phyloP scores from a whole-genome alignment of 345 rosid species.

The Hibiscus mutabilis region DNA sequence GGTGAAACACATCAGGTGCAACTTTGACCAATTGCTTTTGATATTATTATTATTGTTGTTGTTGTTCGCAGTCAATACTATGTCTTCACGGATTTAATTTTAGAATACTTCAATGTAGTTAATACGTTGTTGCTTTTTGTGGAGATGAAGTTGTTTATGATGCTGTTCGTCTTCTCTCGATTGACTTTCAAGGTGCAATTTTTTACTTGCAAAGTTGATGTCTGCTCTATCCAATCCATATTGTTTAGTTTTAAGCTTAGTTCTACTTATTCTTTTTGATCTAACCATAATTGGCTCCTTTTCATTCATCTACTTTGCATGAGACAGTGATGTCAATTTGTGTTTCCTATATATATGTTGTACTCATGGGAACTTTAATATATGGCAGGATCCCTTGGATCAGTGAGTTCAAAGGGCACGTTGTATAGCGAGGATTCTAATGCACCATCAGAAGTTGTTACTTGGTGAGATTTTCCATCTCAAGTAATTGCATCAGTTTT shows the following conservation, averaged over 20 bases:
- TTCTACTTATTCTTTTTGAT: neutral
- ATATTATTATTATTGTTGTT: neutral
- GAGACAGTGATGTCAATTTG: neutral
- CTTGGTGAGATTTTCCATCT: conserved; percentile 58
- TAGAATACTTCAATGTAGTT: neutral
- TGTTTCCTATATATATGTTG: neutral
- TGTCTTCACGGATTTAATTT: neutral
- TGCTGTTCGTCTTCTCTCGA: conserved; percentile 48
- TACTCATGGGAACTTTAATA: conserved; percentile 6
- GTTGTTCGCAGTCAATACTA: no score
- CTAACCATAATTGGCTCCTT: neutral
- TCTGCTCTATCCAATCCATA: neutral
- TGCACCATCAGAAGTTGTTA: conserved; percentile 37
- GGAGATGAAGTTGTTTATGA: neutral
- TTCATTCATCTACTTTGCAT: neutral
- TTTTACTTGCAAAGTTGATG: neutral
- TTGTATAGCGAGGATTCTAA: conserved; percentile 43
- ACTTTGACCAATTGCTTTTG: neutral
- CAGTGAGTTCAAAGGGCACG: conserved; percentile 63
- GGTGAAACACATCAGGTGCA: conserved; percentile 74
- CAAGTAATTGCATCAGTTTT: neutral
- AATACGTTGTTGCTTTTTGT: neutral
- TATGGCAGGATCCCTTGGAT: conserved; percentile 75
- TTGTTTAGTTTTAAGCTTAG: neutral
- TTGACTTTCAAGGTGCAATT: conserved; percentile 66